phyloP scores from a whole-genome alignment of 345 rosid genomes.

The Euphorbia pulcherrima region DNA sequence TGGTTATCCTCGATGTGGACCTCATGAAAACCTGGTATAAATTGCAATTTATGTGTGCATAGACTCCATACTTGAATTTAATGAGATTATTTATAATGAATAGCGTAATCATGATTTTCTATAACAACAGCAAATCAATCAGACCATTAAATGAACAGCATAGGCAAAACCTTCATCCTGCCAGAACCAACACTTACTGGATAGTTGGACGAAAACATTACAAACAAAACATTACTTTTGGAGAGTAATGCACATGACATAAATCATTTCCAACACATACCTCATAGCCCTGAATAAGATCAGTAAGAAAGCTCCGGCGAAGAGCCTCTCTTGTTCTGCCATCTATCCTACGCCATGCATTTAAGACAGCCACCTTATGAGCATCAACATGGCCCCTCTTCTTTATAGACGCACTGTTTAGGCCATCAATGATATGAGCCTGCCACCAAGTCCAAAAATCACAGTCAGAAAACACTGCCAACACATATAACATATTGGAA shows the following conservation, averaged over 20 bases:
- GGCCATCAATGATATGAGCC: constrained; percentile 60
- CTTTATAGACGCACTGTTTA: constrained; percentile 40
- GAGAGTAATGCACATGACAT: not conserved
- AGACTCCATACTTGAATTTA: not conserved
- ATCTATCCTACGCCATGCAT: constrained; percentile 77
- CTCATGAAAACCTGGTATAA: not conserved
- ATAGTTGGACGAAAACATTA: not conserved
- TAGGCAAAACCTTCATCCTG: not conserved
- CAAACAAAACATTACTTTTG: not conserved
- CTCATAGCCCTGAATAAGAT: constrained; percentile 77
- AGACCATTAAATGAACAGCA: not conserved
- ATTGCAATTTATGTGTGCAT: too few relatives aligned
- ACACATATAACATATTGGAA: not conserved
- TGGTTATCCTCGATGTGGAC: not conserved
- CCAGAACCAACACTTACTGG: not conserved
- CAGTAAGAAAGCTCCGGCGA: constrained; percentile 81
- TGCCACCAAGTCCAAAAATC: constrained; percentile 25
- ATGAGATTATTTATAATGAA: not conserved
- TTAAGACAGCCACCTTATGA: constrained; percentile 63
- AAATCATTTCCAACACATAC: constrained; percentile 29
- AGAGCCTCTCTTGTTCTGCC: constrained; percentile 86
- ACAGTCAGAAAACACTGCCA: constrained; percentile 9
- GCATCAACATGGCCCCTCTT: constrained; percentile 53
- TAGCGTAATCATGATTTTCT: not conserved
- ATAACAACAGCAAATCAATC: not conserved